A percentile compares a stretch with the other conserved stretches of the same genome.
These are phyloP conservation scores for Fragilariopsis cylindrus DNA, from an alignment of 108 stramenopile genomes.

Conservation along the genomic window DNA sequence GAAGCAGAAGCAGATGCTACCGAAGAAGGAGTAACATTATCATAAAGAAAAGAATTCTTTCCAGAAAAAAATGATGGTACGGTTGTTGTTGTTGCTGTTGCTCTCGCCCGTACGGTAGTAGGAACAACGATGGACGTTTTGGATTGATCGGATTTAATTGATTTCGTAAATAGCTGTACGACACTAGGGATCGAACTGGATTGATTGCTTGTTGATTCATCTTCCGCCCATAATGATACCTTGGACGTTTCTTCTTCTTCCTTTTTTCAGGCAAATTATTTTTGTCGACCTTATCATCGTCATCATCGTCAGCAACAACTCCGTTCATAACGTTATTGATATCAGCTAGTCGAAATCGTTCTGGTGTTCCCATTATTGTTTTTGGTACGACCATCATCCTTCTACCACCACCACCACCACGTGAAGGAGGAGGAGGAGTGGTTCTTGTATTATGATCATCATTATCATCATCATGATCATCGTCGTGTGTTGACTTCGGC, in stretches of 20 bases:
- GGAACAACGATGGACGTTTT: constrained; percentile 5
- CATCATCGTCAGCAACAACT: neutral
- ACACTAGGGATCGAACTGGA: constrained; percentile 10
- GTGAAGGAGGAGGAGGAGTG: neutral
- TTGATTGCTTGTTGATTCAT: neutral
- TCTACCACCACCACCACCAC: no score
- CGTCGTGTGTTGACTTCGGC: neutral
- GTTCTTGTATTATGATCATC: neutral
- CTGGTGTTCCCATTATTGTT: neutral
- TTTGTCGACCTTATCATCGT: neutral
- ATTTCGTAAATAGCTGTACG: constrained; percentile 10
- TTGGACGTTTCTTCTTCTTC: neutral
- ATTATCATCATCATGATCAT: neutral
- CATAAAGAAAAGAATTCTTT: neutral
- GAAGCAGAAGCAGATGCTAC: neutral
- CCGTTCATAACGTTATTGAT: neutral
- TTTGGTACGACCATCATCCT: no score
- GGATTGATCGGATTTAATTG: neutral
- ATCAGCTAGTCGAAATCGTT: neutral
- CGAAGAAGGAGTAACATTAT: neutral
- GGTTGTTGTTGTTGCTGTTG: neutral
- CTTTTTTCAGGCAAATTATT: no score
- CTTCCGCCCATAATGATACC: neutral
- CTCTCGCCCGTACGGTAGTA: neutral
- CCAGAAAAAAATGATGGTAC: constrained; percentile 8